Base-by-base conservation (phyloP, 768 basidiomycete genomes). In the Mycena indigotica region DNA sequence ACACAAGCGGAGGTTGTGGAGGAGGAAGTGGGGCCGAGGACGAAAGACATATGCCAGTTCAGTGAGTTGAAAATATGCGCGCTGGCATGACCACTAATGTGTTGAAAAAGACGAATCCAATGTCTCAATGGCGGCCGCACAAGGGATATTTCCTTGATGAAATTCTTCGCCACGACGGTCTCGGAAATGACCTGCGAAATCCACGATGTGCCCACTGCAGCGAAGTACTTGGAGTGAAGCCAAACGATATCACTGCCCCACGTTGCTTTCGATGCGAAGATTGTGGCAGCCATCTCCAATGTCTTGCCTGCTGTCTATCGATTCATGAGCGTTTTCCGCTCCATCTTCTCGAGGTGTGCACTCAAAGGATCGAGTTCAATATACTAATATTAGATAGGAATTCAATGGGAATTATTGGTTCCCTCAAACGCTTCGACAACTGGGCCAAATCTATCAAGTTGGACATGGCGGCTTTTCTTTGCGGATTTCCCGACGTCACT, bases 381-480 rank as follows among this genome's bases (percentile, higher is more conserved):
- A 8, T 21, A 6, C 41, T 44, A 6, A 44, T 21, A 17, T 44
- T 44, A 6, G 15, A 6, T 28, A 65, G 64, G 53, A 53, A 28
- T 65, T 61, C 62, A 56, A 10, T 2, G 62, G 58, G 0, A 8
- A 32, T 1, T 55, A 32, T 35, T 65, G 64, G 64, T 17, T 2
- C 17, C 30, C 17, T 0, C 29, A 21, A 2, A 39, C 45, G 0
- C 55, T 60, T 1, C 4, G 26, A 5, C 15, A 5, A 1, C 5
- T 57, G 5, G 62, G 52, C 15, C 50, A 60, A 3, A 50, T 60
- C 4, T 60, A 55, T 35, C 64, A 65, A 28, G 28, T 65, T 0
- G 64, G 64, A 12, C 64, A 65, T 44, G 32, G 21, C 1, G 62
- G 56, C n/a, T 44, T 55, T 17, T n/a, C 28, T n/a, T 3, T 58